Evolutionary conservation across 2,329 filamentous ascomycete species (phyloP), one percentile per base, ranked within the genome.

Genomic region (Fusarium albosuccineum): DNA sequence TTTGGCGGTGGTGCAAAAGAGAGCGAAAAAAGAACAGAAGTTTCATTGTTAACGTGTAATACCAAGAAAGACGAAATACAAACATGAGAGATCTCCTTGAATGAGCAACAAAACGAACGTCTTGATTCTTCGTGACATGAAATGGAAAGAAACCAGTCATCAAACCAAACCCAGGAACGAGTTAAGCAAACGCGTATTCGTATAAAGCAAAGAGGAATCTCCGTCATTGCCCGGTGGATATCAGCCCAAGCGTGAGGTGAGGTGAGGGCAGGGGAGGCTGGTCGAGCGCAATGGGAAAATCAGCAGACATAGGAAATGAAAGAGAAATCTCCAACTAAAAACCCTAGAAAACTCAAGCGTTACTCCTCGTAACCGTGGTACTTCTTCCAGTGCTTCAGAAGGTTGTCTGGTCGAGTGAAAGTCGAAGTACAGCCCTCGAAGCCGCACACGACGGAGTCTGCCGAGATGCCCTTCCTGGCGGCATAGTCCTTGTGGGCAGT

Each of bases 331-430:
- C 22, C 6, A n/a, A 16, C 33, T 0, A 52, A 36, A 16, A 44
- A 13, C 11, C 26, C 40, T 11, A 33, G 16, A 11, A 14, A 33
- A 14, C 30, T 22, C 34, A 13, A 53, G 11, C 40, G 53, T 42
- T 69, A 30, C 5, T 42, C 29, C 16, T 51, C 41, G 6, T 42
- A 54, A 11, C 14, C 6, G 16, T 70, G 64, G 6, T 26, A 51
- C 7, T 60, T 73, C 27, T 60, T 70, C 58, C 42, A 54, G 39
- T 74, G 71, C 45, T 62, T 74, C 2, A 11, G 9, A 5, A 65
- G 40, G 29, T 74, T 72, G 45, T 74, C 72, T 3, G 2, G 14
- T 3, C 72, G 64, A 5, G 64, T 67, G 40, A 72, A 72, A 4
- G 2, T 45, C 33, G 56, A 30, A 4, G 1, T 0, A 9, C 72